Evolutionary conservation across 2,329 filamentous ascomycete genomes (phyloP).

Genomic region (Penicillium concentricum): DNA sequence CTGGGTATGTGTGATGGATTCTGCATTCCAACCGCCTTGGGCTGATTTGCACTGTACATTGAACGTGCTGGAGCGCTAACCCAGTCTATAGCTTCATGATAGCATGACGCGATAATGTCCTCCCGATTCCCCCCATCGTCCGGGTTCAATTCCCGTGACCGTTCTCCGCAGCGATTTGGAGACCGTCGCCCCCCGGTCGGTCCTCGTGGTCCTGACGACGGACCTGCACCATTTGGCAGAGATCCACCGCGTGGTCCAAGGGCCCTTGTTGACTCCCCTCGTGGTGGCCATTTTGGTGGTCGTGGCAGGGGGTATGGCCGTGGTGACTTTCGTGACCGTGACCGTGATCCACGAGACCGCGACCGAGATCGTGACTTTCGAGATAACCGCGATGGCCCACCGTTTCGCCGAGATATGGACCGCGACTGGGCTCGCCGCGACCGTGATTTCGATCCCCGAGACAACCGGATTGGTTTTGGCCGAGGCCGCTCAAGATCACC

Average conservation of each 20-base stretch:
- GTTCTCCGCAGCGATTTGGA: conserved; percentile 68
- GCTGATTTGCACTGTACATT: conserved; percentile 1
- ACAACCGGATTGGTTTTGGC: conserved; percentile 45
- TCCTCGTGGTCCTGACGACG: conserved; percentile 55
- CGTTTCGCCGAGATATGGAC: conserved; percentile 43
- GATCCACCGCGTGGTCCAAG: conserved; percentile 82
- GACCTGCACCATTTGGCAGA: conserved; percentile 57
- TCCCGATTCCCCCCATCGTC: conserved; percentile 64
- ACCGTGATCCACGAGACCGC: conserved; percentile 50
- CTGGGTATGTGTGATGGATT: conserved; percentile 5
- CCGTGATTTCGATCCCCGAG: conserved; percentile 47
- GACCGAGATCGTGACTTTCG: conserved; percentile 42
- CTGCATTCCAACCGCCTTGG: conserved; percentile 6
- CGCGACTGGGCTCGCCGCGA: conserved; percentile 49
- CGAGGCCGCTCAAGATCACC: conserved; percentile 48
- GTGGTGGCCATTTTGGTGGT: conserved; percentile 47
- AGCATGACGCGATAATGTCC: conserved; percentile 49
- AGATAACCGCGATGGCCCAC: conserved; percentile 41
- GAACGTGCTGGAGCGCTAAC: conserved; percentile 37
- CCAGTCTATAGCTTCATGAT: conserved; percentile 29
- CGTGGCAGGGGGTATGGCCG: conserved; percentile 47
- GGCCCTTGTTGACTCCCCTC: conserved; percentile 69
- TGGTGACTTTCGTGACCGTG: conserved; percentile 39
- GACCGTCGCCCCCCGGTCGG: conserved; percentile 64
- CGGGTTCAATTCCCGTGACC: conserved; percentile 64